These are phyloP conservation scores for Penstemon newberryi DNA, from an alignment of 257 asterid genomes.

Conservation along the genomic window DNA sequence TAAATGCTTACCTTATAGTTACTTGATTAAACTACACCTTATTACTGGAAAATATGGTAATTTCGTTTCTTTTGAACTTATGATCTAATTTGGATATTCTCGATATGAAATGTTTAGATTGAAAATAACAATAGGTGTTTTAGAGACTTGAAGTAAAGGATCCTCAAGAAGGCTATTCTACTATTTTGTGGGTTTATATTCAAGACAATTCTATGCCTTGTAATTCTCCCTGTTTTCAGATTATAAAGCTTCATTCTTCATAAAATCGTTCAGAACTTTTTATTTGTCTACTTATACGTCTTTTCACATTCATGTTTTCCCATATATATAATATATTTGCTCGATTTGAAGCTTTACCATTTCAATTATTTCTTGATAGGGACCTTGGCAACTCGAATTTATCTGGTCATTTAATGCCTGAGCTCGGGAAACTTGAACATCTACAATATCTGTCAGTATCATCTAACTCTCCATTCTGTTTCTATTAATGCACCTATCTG, in stretches of 20 bases:
- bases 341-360: constrained; percentile 22
- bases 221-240: neutral
- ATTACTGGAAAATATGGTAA: constrained; percentile 10
- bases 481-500: constrained; percentile 2
- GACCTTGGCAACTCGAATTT: constrained; percentile 43
- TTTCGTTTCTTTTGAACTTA: neutral
- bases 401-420: constrained; percentile 42
- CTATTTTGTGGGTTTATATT: no score
- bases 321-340: no score
- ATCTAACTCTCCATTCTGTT: neutral
- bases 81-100: neutral
- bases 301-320: neutral
- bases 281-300: neutral
- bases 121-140: no score
- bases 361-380: constrained; percentile 26
- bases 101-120: no score
- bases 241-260: neutral
- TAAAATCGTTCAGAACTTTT: neutral
- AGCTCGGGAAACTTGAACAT: constrained; percentile 46
- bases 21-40: no score
- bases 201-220: neutral
- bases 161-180: neutral
- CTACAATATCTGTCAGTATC: constrained; percentile 62
- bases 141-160: no score
- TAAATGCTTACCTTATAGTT: neutral